Evolutionary conservation across 192 early-diverging fungal genomes (phyloP), one percentile per base, ranked within the genome.

Genomic region (Gigaspora rosea): DNA sequence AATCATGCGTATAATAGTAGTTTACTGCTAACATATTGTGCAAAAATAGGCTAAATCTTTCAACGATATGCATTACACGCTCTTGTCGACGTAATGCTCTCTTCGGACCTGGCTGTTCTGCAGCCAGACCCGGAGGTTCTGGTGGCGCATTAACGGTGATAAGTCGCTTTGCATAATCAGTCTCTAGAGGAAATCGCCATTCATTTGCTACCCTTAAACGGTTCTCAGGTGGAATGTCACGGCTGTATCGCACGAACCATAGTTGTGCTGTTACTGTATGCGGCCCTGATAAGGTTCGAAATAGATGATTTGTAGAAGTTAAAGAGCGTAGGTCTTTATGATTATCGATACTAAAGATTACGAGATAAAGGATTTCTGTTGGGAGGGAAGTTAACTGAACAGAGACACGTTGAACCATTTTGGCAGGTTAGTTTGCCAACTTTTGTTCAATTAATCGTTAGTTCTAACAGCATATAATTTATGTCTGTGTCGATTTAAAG

Each of bases 11-110:
- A 41, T 76, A 76, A 54, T 67, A 76, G 33, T 76, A 76, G 20
- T 76, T 76, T 4, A 76, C 75, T 2, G 75, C 61, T 13, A 76
- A 52, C 75, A 66, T 76, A 48, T 76, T 76, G 41, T 76, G 75
- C 6, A 76, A 48, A 52, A 76, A 76, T 46, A 76, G 35, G 8
- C 63, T 46, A 20, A 76, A 76, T 54, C 63, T 64, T 56, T 76
- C 75, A 18, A 76, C 75, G 15, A 76, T 66, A 20, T 76, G 75
- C 48, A 76, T 20, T 3, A 76, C 75, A 8, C 63, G 63, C 16
- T 66, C 64, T 64, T 63, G 58, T 36, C 75, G n/a, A 22, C 47
- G 47, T 1, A 76, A 32, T 9, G 75, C 75, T 47, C 75, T 49
- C 16, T 57, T 56, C 15, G 75, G 75, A 51, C 75, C 75, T 8